Evolutionary conservation across 164 flowering plant genomes (phyloP), one percentile per base, ranked within the genome.

Genomic region (Vitis amurensis): DNA sequence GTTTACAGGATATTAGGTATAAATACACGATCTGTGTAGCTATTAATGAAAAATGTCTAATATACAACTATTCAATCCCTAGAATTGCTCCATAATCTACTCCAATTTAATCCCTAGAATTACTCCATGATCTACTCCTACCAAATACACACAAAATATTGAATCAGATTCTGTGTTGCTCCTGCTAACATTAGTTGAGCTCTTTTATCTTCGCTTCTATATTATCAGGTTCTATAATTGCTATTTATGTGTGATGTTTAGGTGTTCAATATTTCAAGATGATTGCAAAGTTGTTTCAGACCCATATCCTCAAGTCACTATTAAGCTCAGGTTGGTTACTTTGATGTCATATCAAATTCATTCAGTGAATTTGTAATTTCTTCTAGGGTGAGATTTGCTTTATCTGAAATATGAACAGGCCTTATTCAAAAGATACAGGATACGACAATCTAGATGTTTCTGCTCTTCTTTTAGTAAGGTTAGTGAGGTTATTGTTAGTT

Each of bases 241-340:
- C 8, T 55, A 30, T 48, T 59, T 52, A 23, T 52, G 19, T 61
- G 29, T 55, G 64, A 51, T 70, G 44, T 74, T 61, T 61, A 95
- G 99, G 84, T 64, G 78, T 76, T 94, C 98, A 3, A 95, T 90
- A 80, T 95, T 88, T 83, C 93, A 93, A 80, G 98, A 95, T 11
- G 98, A 95, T 77, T 89, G 93, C 82, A 75, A 78, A 72, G 69
- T 93, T 75, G 77, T 89, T 66, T 82, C 98, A 15, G 91, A 83
- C 10, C 80, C 94, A 47, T 87, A 91, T 63, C 84, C 90, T 55
- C 87, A 82, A 71, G 77, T 89, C 71, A 67, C 67, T 50, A 79
- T 96, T 63, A 88, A 86, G 73, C 80, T 93, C 76, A 91, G 98
- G 99, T 91, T 69, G 55, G 59, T 15, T 16, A 30, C 27, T 59